These are phyloP conservation scores for Saccharum hybrid DNA, from an alignment of 202 grass and related monocot species.

Conservation along the genomic window DNA sequence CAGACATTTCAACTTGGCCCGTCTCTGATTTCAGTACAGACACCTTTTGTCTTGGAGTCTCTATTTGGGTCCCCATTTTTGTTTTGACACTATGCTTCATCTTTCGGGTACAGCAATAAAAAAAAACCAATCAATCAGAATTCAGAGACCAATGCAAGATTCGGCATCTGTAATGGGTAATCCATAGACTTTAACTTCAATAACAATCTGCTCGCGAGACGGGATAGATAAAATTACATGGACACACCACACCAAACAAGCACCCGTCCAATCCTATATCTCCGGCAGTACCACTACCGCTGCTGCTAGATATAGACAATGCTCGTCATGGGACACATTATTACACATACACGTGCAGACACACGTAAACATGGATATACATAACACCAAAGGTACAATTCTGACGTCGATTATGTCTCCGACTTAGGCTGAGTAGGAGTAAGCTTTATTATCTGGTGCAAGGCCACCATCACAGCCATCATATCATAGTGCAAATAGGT, in stretches of 20 bases:
- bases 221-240: slow-evolving; percentile 12
- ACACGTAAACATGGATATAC: slow-evolving; percentile 36
- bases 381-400: slow-evolving; percentile 36
- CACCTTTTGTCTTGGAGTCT: too few species aligned
- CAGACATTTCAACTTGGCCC: too few species aligned
- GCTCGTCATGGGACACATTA: slow-evolving; percentile 32
- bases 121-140: not conserved
- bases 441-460: slow-evolving; percentile 7
- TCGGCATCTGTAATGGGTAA: slow-evolving; percentile 17
- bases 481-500: slow-evolving; percentile 36
- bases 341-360: not conserved
- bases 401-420: slow-evolving; percentile 39
- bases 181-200: slow-evolving; percentile 1
- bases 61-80: too few species aligned
- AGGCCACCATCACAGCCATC: slow-evolving; percentile 13
- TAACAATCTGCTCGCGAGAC: not conserved
- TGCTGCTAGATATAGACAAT: not conserved
- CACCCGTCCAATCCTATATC: not conserved
- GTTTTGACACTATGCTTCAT: not conserved
- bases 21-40: too few species aligned
- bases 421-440: not conserved
- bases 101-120: too few species aligned
- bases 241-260: slow-evolving; percentile 1
- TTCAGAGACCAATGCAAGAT: not conserved
- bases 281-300: not conserved